These are phyloP conservation scores for Chiua virens DNA, from an alignment of 768 basidiomycete genomes.

Conservation along the genomic window DNA sequence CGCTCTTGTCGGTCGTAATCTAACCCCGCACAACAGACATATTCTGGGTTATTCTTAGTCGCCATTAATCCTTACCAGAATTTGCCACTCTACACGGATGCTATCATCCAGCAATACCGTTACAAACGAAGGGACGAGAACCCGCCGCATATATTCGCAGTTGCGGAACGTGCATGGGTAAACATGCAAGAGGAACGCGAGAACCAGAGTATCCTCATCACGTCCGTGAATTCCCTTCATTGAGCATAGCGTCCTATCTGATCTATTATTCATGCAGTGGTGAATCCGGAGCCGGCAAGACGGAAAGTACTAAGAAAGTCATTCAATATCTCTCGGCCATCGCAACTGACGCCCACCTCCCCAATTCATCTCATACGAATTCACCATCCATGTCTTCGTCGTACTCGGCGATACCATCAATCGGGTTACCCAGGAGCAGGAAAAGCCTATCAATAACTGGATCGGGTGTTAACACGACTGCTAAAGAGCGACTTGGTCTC, in stretches of 20 bases:
- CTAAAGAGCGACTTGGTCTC: constrained; percentile 79
- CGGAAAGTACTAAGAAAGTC: constrained; percentile 98
- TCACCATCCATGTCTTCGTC: constrained; percentile 60
- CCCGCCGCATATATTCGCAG: constrained; percentile 94
- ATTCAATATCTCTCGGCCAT: constrained; percentile 99
- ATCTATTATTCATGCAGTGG: constrained; percentile 53
- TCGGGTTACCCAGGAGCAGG: constrained; percentile 68
- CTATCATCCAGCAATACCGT: constrained; percentile 88
- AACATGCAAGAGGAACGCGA: constrained; percentile 98
- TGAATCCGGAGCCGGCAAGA: constrained; percentile 99
- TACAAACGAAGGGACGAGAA: constrained; percentile 87
- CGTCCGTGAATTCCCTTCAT: constrained; percentile 54
- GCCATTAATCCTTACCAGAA: constrained; percentile 97
- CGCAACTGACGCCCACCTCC: constrained; percentile 72
- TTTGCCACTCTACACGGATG: constrained; percentile 87
- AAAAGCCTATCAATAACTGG: constrained; percentile 51
- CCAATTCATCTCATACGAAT: constrained; percentile 61
- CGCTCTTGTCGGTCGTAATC: background rate
- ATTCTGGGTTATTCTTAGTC: constrained; percentile 95
- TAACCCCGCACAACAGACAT: constrained; percentile 60
- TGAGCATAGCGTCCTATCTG: constrained; percentile 5
- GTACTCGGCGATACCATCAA: constrained; percentile 57
- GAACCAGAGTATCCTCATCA: constrained; percentile 97
- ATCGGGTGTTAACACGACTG: constrained; percentile 45
- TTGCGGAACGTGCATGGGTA: constrained; percentile 96